These are phyloP conservation scores for Xerocomus brunneocitrinus DNA, from an alignment of 768 basidiomycete genomes.

Conservation along the genomic window DNA sequence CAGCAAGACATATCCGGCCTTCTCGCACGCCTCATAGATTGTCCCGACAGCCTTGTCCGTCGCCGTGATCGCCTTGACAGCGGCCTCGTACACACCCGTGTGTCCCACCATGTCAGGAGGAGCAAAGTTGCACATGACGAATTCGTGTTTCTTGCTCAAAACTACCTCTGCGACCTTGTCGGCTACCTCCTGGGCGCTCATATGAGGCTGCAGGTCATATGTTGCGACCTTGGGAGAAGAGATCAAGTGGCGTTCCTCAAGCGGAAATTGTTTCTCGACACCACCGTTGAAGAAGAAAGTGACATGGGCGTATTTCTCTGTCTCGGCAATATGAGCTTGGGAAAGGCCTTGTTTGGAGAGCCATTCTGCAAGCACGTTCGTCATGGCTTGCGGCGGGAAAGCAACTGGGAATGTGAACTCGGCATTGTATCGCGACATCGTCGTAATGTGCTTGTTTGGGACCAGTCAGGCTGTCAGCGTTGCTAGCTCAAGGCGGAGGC, in stretches of 20 bases:
- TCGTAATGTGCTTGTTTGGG: conserved; percentile 64
- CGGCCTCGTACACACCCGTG: conserved; percentile 88
- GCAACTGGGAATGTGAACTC: conserved; percentile 88
- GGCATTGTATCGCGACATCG: conserved; percentile 91
- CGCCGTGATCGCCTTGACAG: conserved; percentile 80
- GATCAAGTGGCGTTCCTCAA: conserved; percentile 83
- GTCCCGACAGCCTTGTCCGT: conserved; percentile 89
- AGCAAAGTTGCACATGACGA: conserved; percentile 97
- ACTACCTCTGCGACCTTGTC: conserved; percentile 91
- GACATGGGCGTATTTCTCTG: conserved; percentile 97
- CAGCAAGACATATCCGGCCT: conserved; percentile 81
- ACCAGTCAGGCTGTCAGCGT: not conserved
- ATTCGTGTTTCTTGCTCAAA: conserved; percentile 64
- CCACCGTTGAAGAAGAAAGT: conserved; percentile 99
- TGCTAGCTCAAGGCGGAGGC: conserved; percentile 20
- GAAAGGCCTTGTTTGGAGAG: conserved; percentile 71
- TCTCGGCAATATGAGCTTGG: conserved; percentile 93
- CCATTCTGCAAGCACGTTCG: conserved; percentile 93
- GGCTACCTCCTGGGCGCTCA: conserved; percentile 85
- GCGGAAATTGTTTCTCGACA: conserved; percentile 84
- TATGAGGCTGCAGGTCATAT: conserved; percentile 86
- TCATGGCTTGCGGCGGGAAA: conserved; percentile 93
- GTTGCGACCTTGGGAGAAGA: conserved; percentile 92
- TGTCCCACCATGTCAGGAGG: conserved; percentile 98
- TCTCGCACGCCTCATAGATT: conserved; percentile 78